Percentiles rank a stretch among this genome's conserved stretches.
phyloP scores from a whole-genome alignment of 257 asterid genomes.

The Anisodus acutangulus region DNA sequence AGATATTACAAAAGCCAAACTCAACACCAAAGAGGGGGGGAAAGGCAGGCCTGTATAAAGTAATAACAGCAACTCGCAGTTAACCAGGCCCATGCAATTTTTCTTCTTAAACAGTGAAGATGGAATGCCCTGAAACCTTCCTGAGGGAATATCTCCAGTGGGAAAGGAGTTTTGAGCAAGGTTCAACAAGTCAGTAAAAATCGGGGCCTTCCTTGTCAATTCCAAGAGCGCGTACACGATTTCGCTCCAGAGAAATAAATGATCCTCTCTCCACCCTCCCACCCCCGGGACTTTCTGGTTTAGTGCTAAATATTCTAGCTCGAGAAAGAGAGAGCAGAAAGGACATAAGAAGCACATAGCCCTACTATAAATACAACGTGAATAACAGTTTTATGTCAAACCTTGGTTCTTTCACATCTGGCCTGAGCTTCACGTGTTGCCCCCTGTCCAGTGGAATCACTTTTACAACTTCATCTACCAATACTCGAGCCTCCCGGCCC shows the following conservation, averaged over 20 bases:
- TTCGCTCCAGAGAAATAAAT: neutral
- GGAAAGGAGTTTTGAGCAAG: neutral
- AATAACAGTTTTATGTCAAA: slow-evolving; percentile 38
- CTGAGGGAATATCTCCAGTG: neutral
- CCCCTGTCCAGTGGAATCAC: slow-evolving; percentile 97
- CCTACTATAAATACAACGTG: slow-evolving; percentile 10
- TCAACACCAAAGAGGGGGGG: neutral
- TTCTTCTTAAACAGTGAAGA: neutral
- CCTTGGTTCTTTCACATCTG: slow-evolving; percentile 95
- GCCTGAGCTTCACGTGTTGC: slow-evolving; percentile 90
- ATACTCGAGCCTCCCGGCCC: slow-evolving; percentile 71
- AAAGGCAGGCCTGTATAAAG: neutral
- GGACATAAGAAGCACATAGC: slow-evolving; percentile 7
- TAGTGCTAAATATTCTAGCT: neutral
- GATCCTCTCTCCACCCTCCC: neutral
- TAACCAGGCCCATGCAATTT: neutral
- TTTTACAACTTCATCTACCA: slow-evolving; percentile 76
- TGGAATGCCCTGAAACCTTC: neutral
- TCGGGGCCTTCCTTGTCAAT: neutral
- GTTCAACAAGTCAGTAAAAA: neutral
- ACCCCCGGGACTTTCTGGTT: neutral
- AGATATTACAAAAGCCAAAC: neutral
- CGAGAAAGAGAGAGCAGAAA: slow-evolving; percentile 4
- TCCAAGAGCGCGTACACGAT: neutral
- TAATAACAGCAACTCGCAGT: neutral